Evolutionary conservation across 2,329 filamentous ascomycete genomes (phyloP), one percentile per base, ranked within the genome.

Genomic region (Fusarium austroafricanum): DNA sequence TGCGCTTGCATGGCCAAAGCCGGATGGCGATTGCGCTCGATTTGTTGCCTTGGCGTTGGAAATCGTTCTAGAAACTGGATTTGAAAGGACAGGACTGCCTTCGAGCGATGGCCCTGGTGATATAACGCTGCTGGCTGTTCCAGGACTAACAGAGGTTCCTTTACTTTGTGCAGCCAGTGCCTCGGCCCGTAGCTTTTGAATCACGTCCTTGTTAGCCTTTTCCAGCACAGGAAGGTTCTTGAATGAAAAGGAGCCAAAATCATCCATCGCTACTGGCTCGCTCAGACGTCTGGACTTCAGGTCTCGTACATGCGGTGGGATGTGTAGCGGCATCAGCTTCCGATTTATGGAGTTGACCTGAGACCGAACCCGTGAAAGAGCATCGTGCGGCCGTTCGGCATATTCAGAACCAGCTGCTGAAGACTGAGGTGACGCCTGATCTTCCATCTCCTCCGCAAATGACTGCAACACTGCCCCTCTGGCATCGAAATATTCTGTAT

Each of bases 181-280:
- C 78, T 98, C 94, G 21, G 94, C 93, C 12, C 94, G 90, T 58
- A 99, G 84, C 78, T 98, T 98, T 74, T 98, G 94, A 31, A 99
- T 97, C 29, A 98, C 94, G 74, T 99, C 96, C 77, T 99, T 99
- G 80, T 99, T 99, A 55, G 96, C 96, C 79, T 97, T 98, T 74
- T 98, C 96, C 18, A 99, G 84, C 20, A 98, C 95, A 0, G 95
- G 94, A 47, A 99, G 82, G 73, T 99, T 99, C 82, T 99, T 99
- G 84, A 97, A 99, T 38, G 93, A 89, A 79, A 99, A 99, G 66
- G 89, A 94, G 31, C 96, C 96, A 83, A 99, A 99, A 76, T 99
- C 96, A 77, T 99, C 96, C 1, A 90, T 86, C 31, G 89, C 87
- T 17, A 95, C 89, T 2, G 96, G 96, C 78, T 99, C 96, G 77